Percentiles rank a stretch among this genome's conserved stretches.
These are phyloP conservation scores for Erysimum pusillum DNA, from an alignment of 441 rosid species.

Conservation along the genomic window DNA sequence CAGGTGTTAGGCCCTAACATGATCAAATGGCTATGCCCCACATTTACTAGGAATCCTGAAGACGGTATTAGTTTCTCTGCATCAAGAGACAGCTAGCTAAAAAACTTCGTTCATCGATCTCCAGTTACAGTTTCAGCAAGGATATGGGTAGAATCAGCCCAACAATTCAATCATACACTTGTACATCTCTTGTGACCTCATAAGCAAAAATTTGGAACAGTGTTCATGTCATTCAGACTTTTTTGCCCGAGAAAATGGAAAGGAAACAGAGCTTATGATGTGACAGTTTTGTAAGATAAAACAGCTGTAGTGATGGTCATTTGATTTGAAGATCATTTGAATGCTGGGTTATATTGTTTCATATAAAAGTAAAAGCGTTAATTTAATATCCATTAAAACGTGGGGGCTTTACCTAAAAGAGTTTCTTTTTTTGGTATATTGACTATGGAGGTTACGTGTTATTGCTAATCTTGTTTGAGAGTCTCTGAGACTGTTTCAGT, in stretches of 20 bases:
- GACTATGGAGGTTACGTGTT: constrained; percentile 20
- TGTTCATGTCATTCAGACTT: not conserved
- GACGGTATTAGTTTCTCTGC: constrained; percentile 68
- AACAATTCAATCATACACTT: constrained; percentile 33
- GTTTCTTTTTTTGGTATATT: not conserved
- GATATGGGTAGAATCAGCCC: constrained; percentile 20
- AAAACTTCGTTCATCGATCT: constrained; percentile 1
- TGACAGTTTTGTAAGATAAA: constrained; percentile 33
- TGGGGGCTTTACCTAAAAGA: constrained; percentile 4
- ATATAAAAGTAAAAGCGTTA: not conserved
- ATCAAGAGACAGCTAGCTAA: constrained; percentile 52
- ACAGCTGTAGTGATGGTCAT: not conserved
- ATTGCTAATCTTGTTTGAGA: constrained; percentile 24
- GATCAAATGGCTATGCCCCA: constrained; percentile 80
- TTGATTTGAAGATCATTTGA: not conserved
- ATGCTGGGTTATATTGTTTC: constrained; percentile 17
- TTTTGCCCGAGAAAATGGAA: not conserved
- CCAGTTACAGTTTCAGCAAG: not conserved
- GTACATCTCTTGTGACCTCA: constrained; percentile 37
- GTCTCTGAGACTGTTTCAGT: constrained; percentile 10
- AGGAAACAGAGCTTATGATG: not conserved
- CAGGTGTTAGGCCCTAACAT: constrained; percentile 82
- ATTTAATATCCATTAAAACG: not conserved
- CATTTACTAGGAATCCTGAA: constrained; percentile 64
- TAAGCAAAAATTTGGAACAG: constrained; percentile 3